phyloP scores from a whole-genome alignment of 2,329 filamentous ascomycete genomes.

The Colletotrichum siamense region DNA sequence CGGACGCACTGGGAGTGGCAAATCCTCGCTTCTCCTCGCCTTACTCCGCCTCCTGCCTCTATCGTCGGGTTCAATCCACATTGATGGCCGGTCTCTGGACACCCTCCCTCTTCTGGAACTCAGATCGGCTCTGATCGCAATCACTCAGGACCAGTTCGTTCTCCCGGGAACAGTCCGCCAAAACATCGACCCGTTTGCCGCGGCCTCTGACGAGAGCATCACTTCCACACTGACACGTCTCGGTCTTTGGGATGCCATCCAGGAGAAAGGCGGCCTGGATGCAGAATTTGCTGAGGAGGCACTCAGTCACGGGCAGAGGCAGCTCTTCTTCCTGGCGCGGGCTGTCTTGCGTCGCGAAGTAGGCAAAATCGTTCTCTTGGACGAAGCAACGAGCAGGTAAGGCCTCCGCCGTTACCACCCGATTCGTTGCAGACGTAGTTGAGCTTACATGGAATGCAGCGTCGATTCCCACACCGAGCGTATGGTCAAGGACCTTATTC shows the following conservation, averaged over 20 bases:
- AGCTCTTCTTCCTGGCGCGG: slow-evolving; percentile 36
- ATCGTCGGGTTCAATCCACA: slow-evolving; percentile 37
- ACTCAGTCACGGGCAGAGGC: slow-evolving; percentile 37
- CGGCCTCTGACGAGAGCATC: slow-evolving; percentile 36
- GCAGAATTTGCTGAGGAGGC: slow-evolving; percentile 30
- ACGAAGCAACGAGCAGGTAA: slow-evolving; percentile 41
- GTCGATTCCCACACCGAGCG: slow-evolving; percentile 38
- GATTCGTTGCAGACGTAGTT: neutral
- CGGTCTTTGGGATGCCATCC: slow-evolving; percentile 30
- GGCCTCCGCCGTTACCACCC: slow-evolving; percentile 1
- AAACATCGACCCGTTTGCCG: slow-evolving; percentile 62
- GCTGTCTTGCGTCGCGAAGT: slow-evolving; percentile 35
- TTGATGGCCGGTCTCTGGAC: slow-evolving; percentile 31
- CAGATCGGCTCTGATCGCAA: slow-evolving; percentile 22
- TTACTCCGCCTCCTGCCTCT: slow-evolving; percentile 55
- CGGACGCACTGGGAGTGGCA: slow-evolving; percentile 36
- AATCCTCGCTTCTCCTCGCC: slow-evolving; percentile 26
- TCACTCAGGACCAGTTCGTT: slow-evolving; percentile 12
- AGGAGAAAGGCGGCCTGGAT: slow-evolving; percentile 7
- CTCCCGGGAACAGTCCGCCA: slow-evolving; percentile 27
- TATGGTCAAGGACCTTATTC: slow-evolving; percentile 35
- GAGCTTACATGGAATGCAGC: slow-evolving; percentile 20
- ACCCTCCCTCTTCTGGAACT: slow-evolving; percentile 20
- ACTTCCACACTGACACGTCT: neutral
- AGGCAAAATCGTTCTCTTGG: slow-evolving; percentile 47